Evolutionary conservation across 2,329 filamentous ascomycete species (phyloP).

Genomic region (Emmonsia crescens): DNA sequence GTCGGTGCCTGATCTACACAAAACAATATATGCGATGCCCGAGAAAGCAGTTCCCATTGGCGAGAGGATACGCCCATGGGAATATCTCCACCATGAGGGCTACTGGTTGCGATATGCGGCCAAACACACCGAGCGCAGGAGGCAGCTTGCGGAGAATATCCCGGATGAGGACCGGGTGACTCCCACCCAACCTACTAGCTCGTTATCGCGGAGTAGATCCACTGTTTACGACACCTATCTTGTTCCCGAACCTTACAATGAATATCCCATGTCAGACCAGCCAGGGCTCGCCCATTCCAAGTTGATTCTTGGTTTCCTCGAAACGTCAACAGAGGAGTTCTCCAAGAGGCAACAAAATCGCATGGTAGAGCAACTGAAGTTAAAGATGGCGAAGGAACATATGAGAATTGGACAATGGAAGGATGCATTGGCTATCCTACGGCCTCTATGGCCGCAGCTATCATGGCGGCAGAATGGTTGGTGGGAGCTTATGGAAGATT

Average conservation of each 20-base stretch:
- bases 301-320: constrained; percentile 40
- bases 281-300: constrained; percentile 42
- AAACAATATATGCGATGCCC: constrained; percentile 35
- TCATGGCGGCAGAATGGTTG: constrained; percentile 52
- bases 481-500: constrained; percentile 45
- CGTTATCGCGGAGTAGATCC: constrained; percentile 43
- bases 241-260: constrained; percentile 47
- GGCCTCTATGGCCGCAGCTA: constrained; percentile 44
- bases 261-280: constrained; percentile 36
- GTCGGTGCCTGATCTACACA: constrained; percentile 20
- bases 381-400: constrained; percentile 46
- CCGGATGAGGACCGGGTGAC: constrained; percentile 48
- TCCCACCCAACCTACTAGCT: constrained; percentile 45
- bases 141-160: constrained; percentile 43
- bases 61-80: constrained; percentile 47
- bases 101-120: constrained; percentile 50
- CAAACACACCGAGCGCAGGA: constrained; percentile 41
- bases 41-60: constrained; percentile 41
- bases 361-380: constrained; percentile 43
- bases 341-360: constrained; percentile 42
- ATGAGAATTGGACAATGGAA: constrained; percentile 40
- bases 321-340: constrained; percentile 41
- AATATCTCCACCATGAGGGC: constrained; percentile 50
- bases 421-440: constrained; percentile 42
- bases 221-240: constrained; percentile 50